A percentile compares a stretch with the other conserved stretches of the same genome.
These are phyloP conservation scores for Tirmania nivea DNA, from an alignment of 495 filamentous ascomycete species.

Conservation along the genomic window DNA sequence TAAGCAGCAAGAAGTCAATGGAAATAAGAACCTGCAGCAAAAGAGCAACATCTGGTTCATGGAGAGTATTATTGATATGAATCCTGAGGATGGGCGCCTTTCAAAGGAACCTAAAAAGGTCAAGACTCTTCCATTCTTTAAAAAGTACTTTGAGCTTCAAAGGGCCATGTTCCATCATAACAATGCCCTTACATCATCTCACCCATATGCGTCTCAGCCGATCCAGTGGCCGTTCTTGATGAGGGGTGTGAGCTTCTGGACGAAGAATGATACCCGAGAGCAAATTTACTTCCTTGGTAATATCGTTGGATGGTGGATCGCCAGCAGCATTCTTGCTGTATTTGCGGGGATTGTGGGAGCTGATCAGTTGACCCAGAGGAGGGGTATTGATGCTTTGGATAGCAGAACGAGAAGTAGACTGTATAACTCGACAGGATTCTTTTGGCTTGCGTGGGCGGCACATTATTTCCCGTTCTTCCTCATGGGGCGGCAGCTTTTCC, in stretches of 20 bases:
- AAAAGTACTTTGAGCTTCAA: constrained; percentile 91
- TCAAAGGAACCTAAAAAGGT: constrained; percentile 49
- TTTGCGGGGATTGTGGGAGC: constrained; percentile 82
- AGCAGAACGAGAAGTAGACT: constrained; percentile 74
- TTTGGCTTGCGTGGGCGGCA: constrained; percentile 93
- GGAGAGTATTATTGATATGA: constrained; percentile 68
- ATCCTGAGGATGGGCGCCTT: constrained; percentile 43
- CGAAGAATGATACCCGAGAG: constrained; percentile 80
- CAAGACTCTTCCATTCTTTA: constrained; percentile 68
- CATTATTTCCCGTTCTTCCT: constrained; percentile 97
- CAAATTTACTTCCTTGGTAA: constrained; percentile 99
- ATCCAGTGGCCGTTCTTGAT: constrained; percentile 95
- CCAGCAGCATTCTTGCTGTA: constrained; percentile 74
- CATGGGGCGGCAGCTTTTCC: constrained; percentile 92
- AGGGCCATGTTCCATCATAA: constrained; percentile 99
- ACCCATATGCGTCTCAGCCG: constrained; percentile 87
- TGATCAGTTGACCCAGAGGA: constrained; percentile 76
- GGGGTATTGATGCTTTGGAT: constrained; percentile 84
- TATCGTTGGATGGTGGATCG: constrained; percentile 93
- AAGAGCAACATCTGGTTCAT: constrained; percentile 86
- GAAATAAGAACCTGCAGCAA: constrained; percentile 86
- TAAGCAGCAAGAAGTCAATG: constrained; percentile 97
- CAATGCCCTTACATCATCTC: constrained; percentile 86
- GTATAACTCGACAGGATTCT: constrained; percentile 96
- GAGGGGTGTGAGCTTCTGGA: constrained; percentile 97